Evolutionary conservation across 208 protist species (phyloP), one percentile per base, ranked within the genome.

Genomic region (Porcisia deanei): DNA sequence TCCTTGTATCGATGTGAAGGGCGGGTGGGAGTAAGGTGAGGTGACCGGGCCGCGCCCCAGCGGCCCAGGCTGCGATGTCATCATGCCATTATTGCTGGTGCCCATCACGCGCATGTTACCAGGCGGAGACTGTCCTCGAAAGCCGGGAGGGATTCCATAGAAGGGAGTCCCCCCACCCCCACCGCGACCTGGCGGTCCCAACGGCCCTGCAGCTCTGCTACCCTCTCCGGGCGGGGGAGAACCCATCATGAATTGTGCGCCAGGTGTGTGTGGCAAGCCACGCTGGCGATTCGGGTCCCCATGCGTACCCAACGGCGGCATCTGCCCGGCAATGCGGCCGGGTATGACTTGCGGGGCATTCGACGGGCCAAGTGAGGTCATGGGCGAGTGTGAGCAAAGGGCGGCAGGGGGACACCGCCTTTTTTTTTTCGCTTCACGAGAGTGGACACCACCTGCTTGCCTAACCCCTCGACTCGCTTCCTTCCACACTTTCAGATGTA

Each of bases 1-100:
- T 8, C 79, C 83, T 20, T 82, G 76, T 34, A 82, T 45, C 18
- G 77, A 45, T 7, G 75, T 60, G 43, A 82, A 84, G 49, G 25
- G 25, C 14, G 45, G 39, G 22, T 5, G 4, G 3, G 34, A 5
- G 60, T 3, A 18, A 2, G 43, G 60, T 25, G 58, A 9, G 18
- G 5, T 14, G 68, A 3, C 34, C 7, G 30, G 52, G 63, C 34
- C 9, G 63, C 41, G 41, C 16, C 67, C 69, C 4, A 60, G 52
- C 18, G 60, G 53, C 6, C 8, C 53, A 25, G 68, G 47, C 34
- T n/a, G 68, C 68, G 66, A 25, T 67, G 43, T 49, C 57, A 16
- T 57, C 14, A 45, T 25, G 20, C 43, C 66, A 16, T 55, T 69
- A 34, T 59, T 64, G 66, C 60, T 79, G n/a, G 59, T 64, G 39